Evolutionary conservation across 2,329 filamentous ascomycete species (phyloP), one percentile per base, ranked within the genome.

Genomic region (Balansia obtecta): DNA sequence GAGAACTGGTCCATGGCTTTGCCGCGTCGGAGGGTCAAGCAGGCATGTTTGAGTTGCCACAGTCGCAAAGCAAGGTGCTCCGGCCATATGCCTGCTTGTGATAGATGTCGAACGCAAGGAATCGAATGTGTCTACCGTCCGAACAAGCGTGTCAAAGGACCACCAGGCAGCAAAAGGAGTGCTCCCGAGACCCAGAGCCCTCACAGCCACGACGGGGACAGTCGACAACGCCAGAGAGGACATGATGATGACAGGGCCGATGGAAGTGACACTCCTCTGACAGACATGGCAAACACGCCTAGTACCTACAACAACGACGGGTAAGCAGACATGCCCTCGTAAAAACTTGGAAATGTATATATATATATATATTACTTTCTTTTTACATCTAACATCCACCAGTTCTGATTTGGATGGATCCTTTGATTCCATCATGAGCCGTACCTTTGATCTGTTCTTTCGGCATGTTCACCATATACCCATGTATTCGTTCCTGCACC

Each of bases 391-490:
- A 30, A n/a, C 33, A 38, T 39, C 49, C 41, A 50, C 37, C 50
- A 68, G 68, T 27, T 52, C 61, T 27, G 62, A 60, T 34, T 62
- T 59, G 15, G 67, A 76, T 57, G 70, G 71, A 53, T 65, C 66
- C 45, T 64, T 74, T 55, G 74, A 78, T 56, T 64, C 70, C 20
- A 59, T 79, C 27, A 74, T 76, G 40, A 66, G 71, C 46, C 71
- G 71, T 39, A 75, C 75, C 6, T 77, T 80, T 55, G 75, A 75
- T 56, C 71, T 73, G 55, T 80, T 78, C 63, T 80, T 80, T 60
- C 72, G 73, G 41, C 73, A 79, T 57, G 70, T 80, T 40, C 76
- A 80, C 61, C 77, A 80, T 54, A 75, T 80, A 48, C 75, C 77
- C 43, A 75, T 76, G 56, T 77, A 76, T 63, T 77, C 75, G 11